Base-by-base conservation (phyloP, 2,329 filamentous ascomycete species). In the Clonostachys rosea region DNA sequence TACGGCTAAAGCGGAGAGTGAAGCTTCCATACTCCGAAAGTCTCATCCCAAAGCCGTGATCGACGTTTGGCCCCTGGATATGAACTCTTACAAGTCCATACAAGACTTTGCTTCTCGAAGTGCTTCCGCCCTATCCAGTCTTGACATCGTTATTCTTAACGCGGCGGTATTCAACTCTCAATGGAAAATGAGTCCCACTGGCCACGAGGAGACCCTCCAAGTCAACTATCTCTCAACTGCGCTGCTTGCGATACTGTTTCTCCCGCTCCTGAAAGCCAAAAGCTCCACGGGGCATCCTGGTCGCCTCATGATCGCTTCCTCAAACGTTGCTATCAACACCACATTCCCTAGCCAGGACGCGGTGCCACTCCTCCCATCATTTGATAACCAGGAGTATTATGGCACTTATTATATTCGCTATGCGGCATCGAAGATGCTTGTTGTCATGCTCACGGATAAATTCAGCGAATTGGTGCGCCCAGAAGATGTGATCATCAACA, bases 401-500 rank as follows among this genome's bases (percentile, higher is more conserved):
- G 49, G 49, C 3, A 40, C 44, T 0, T 30, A 10, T 10, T 30
- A 30, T 30, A 30, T 24, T 11, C 43, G 62, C 8, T 67, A 67
- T 54, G 53, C 41, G 24, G 42, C 54, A 12, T 56, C 61, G 7
- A 67, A 67, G 50, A 56, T 67, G 11, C 36, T 66, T 17, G 56
- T 64, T 41, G 46, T 61, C 17, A 59, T 62, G 44, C 48, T 44
- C 33, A 35, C 37, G 11, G 53, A 54, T 50, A 67, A 68, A 44
- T 51, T 74, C 0, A 56, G 54, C 5, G 64, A 70, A 13, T 59
- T 61, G 16, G 61, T 74, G 1, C 59, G 59, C 2, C 52, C 66
- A 0, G 62, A 73, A 3, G 65, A 73, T 34, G 66, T 75, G 0
- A 50, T 71, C 10, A 57, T 78, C 37, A 78, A 76, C 46, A 49